Conservation (phyloP, 1,284 basidiomycete genomes). For the Wolfiporia cocos region DNA sequence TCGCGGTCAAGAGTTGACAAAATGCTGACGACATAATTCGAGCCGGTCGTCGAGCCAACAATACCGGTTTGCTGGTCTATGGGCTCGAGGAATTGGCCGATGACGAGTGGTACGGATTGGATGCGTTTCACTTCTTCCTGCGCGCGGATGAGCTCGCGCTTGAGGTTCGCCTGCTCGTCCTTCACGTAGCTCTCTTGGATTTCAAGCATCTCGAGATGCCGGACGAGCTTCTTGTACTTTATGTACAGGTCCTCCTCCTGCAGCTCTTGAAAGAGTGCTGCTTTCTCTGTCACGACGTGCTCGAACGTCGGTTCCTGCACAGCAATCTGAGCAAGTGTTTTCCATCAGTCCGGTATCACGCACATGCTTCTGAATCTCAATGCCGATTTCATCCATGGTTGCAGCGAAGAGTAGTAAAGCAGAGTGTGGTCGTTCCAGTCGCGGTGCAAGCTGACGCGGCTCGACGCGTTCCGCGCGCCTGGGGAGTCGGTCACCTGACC, state of each 20-base stretch:
- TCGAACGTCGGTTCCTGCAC: slow-evolving; percentile 86
- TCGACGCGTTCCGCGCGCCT: slow-evolving; percentile 8
- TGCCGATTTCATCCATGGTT: slow-evolving; percentile 75
- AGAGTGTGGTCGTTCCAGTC: slow-evolving; percentile 8
- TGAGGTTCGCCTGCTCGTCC: slow-evolving; percentile 97
- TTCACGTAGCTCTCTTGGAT: slow-evolving; percentile 99
- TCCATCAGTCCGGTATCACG: slow-evolving; percentile 18
- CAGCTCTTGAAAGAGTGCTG: slow-evolving; percentile 76
- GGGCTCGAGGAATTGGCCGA: slow-evolving; percentile 98
- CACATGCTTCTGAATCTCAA: slow-evolving; percentile 83
- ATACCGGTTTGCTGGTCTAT: slow-evolving; percentile 98
- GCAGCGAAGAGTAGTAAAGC: slow-evolving; percentile 10
- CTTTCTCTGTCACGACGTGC: slow-evolving; percentile 84
- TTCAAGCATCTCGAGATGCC: slow-evolving; percentile 90
- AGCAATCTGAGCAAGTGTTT: slow-evolving; percentile 3
- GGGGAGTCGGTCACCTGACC: slow-evolving; percentile 12
- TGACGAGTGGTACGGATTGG: slow-evolving; percentile 98
- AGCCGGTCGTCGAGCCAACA: slow-evolving; percentile 96
- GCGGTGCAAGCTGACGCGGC: slow-evolving; percentile 49
- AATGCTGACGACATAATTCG: slow-evolving; percentile 98
- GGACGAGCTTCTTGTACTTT: slow-evolving; percentile 91
- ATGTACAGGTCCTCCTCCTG: slow-evolving; percentile 93
- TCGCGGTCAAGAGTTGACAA: slow-evolving; percentile 97
- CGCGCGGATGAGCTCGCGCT: slow-evolving; percentile 95
- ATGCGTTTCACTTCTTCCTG: slow-evolving; percentile 99